Conservation (phyloP, 148 eudicot genomes). For the Heliamphora exappendiculata region DNA sequence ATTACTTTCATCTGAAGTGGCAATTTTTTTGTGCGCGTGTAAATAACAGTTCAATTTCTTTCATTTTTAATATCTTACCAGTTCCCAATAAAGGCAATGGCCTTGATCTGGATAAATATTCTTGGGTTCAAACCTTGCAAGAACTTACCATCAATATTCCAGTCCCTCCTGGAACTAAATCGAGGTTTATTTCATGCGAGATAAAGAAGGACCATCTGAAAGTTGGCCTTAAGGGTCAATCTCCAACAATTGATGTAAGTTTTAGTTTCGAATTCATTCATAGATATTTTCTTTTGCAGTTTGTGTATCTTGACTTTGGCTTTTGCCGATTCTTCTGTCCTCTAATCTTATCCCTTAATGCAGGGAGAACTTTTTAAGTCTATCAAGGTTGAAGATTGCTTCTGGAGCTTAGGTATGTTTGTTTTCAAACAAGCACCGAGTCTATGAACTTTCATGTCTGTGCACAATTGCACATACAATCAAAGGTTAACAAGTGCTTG, state of each 20-base stretch:
- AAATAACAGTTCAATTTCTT: background rate
- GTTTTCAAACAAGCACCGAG: background rate
- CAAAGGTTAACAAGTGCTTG: background rate
- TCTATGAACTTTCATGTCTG: background rate
- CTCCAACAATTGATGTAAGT: conserved; percentile 65
- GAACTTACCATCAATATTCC: conserved; percentile 61
- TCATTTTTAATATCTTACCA: conserved; percentile 17
- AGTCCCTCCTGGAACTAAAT: conserved; percentile 67
- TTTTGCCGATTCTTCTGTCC: background rate
- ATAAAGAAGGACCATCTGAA: conserved; percentile 70
- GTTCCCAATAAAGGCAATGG: conserved; percentile 76
- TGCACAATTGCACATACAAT: background rate
- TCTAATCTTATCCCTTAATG: background rate
- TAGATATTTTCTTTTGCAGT: background rate
- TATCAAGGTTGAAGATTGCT: conserved; percentile 74
- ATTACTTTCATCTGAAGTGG: background rate
- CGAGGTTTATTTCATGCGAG: conserved; percentile 50
- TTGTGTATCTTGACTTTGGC: background rate
- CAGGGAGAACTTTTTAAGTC: conserved; percentile 71
- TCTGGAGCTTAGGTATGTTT: conserved; percentile 79
- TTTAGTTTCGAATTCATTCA: background rate
- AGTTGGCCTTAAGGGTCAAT: conserved; percentile 71
- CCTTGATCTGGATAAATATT: conserved; percentile 61
- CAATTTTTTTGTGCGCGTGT: background rate
- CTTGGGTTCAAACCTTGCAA: conserved; percentile 70